phyloP scores from a whole-genome alignment of 768 basidiomycete genomes.

The Mycena vitilis region DNA sequence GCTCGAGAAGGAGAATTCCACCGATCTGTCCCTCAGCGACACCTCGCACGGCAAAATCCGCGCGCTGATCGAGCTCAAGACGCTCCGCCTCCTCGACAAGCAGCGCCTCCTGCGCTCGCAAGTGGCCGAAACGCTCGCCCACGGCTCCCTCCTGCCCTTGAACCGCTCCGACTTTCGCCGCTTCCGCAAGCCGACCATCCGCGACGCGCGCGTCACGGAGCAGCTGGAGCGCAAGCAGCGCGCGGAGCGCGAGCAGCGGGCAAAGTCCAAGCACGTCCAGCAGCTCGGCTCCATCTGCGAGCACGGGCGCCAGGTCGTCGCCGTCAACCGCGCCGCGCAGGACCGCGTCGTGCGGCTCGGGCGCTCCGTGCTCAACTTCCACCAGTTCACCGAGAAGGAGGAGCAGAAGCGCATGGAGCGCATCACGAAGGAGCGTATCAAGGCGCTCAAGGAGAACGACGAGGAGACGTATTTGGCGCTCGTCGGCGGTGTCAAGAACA shows the following conservation, averaged over 20 bases:
- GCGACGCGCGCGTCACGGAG: conserved; percentile 92
- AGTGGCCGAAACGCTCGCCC: conserved; percentile 87
- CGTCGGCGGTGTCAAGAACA: conserved; percentile 98
- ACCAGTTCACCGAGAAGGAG: conserved; percentile 93
- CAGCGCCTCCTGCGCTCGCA: conserved; percentile 87
- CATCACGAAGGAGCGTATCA: conserved; percentile 96
- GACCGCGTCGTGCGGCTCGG: conserved; percentile 80
- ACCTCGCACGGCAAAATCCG: conserved; percentile 84
- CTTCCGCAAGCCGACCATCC: conserved; percentile 83
- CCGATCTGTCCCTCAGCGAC: conserved; percentile 50
- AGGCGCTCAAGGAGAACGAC: conserved; percentile 96
- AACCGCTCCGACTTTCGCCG: conserved; percentile 94
- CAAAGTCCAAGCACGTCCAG: conserved; percentile 96
- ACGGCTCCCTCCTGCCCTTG: conserved; percentile 89
- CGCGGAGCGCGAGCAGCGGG: conserved; percentile 89
- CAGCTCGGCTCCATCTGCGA: conserved; percentile 88
- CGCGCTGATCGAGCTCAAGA: conserved; percentile 93
- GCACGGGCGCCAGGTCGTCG: conserved; percentile 83
- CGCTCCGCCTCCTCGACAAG: conserved; percentile 88
- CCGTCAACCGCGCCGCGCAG: conserved; percentile 72
- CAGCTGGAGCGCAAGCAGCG: conserved; percentile 92
- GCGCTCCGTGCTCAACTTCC: conserved; percentile 84
- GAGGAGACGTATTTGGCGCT: conserved; percentile 99
- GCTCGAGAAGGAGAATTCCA: conserved; percentile 56
- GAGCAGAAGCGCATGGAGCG: conserved; percentile 97